Base-by-base conservation (phyloP, 106 monocot species). In the Platanthera zijinensis region DNA sequence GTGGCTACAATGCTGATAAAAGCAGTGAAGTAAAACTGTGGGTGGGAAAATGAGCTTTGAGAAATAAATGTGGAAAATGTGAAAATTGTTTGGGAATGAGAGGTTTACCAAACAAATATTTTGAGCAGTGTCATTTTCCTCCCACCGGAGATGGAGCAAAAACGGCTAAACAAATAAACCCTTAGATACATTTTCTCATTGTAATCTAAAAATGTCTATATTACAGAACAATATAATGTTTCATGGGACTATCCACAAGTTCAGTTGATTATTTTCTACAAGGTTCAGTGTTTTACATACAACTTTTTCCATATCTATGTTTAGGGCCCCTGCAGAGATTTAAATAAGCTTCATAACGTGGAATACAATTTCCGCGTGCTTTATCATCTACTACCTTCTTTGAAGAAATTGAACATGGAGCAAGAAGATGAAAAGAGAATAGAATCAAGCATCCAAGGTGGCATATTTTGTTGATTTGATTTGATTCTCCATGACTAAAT, bases 371-470 rank as follows among this genome's bases (percentile, higher is more conserved):
- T 50, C 6, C 83, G 68, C 57, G 10, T 78, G 30, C 53, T 88
- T 57, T 48, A 71, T 39, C 57, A 75, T 67, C 22, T 85, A 12
- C 68, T 85, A 4, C 88, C 88, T 50, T 61, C 14, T 75, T 70
- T 88, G 69, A 81, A 56, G 76, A 21, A 81, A 14, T 7, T 85
- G 47, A 75, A 76, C 72, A 52, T 78, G 9, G 80, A 85, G 15
- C 85, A 88, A 76, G 22, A 50, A 4, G 12, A 32, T 18, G 85
- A 88, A 50, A 85, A 53, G 77, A 57, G 79, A 51, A 82, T 80
- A 10, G 94, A 90, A 69, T 84, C 94, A 2, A 54, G 50, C 6
- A 85, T 88, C 61, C 79, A 76, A 89, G 83, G 94, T 94, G 66
- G 45, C 32, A 7, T 10, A 25, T 53, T 7, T 48, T 47, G 25